These are phyloP conservation scores for Taxillus chinensis DNA, from an alignment of 164 flowering plant genomes.

Conservation along the genomic window DNA sequence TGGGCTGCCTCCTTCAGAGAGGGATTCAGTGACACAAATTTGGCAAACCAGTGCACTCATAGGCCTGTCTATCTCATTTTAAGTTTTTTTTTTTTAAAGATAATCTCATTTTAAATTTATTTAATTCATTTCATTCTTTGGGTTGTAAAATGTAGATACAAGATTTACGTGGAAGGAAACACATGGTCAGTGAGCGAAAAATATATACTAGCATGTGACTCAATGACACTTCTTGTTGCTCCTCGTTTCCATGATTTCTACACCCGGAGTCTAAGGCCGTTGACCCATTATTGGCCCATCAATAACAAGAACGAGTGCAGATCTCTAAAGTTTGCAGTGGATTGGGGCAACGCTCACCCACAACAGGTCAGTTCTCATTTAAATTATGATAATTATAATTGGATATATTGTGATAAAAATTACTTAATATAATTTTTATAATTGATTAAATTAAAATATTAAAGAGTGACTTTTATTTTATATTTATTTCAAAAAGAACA, in stretches of 20 bases:
- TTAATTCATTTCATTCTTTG: neutral
- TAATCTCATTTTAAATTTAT: no score
- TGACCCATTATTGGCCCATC: conserved; percentile 8
- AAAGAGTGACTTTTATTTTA: no score
- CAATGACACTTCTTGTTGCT: conserved; percentile 1
- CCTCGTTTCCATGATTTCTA: conserved; percentile 9
- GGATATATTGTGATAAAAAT: no score
- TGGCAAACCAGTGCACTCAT: conserved; percentile 12
- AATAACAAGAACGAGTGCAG: neutral
- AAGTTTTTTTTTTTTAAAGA: neutral
- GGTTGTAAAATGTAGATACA: conserved; percentile 3
- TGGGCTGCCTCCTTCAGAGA: neutral
- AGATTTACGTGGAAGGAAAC: conserved; percentile 10
- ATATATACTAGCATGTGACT: conserved; percentile 13
- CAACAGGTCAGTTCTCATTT: neutral
- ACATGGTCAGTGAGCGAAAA: conserved; percentile 14
- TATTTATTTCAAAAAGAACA: no score
- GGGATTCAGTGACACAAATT: conserved; percentile 6
- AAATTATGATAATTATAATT: no score
- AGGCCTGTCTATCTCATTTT: neutral
- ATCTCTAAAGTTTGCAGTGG: conserved; percentile 8
- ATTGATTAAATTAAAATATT: no score
- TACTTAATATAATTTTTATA: no score
- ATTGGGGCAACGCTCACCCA: conserved; percentile 7
- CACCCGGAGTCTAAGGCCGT: conserved; percentile 4